phyloP scores from a whole-genome alignment of 495 filamentous ascomycete species.

The Halenospora varia region DNA sequence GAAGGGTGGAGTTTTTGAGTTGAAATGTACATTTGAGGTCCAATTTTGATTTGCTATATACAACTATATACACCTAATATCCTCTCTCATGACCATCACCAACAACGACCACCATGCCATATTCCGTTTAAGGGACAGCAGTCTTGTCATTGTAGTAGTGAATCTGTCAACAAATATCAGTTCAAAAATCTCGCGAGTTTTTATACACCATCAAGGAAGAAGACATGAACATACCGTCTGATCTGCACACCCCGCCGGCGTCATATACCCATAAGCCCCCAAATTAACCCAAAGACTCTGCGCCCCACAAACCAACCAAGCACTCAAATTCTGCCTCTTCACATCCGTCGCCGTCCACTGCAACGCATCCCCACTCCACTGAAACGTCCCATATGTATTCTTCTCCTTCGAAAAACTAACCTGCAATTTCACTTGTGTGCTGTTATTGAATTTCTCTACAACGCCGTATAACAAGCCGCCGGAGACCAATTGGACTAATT shows the following conservation, averaged over 20 bases:
- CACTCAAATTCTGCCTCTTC: slow-evolving; percentile 48
- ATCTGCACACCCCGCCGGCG: slow-evolving; percentile 53
- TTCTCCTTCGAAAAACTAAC: slow-evolving; percentile 43
- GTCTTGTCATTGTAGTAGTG: slow-evolving; percentile 45
- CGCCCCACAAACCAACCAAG: slow-evolving; percentile 53
- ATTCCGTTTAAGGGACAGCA: slow-evolving; percentile 17
- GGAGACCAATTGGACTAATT: slow-evolving; percentile 46
- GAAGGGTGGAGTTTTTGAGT: no score
- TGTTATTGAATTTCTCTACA: slow-evolving; percentile 26
- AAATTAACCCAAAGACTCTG: slow-evolving; percentile 55
- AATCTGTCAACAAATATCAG: slow-evolving; percentile 33
- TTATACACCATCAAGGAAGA: background rate
- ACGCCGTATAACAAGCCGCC: slow-evolving; percentile 35
- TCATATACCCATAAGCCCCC: slow-evolving; percentile 54
- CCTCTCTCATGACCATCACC: no score
- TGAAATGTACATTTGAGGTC: no score
- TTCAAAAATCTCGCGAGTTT: slow-evolving; percentile 12
- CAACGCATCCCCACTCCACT: slow-evolving; percentile 51
- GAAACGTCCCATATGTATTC: slow-evolving; percentile 55
- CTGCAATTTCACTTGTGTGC: slow-evolving; percentile 25
- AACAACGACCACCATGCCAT: no score
- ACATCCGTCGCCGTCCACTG: slow-evolving; percentile 47
- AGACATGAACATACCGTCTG: slow-evolving; percentile 45
- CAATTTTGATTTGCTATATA: no score
- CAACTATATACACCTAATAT: no score